Conservation (phyloP, 2,329 filamentous ascomycete species). For the Pyrenophora teres region DNA sequence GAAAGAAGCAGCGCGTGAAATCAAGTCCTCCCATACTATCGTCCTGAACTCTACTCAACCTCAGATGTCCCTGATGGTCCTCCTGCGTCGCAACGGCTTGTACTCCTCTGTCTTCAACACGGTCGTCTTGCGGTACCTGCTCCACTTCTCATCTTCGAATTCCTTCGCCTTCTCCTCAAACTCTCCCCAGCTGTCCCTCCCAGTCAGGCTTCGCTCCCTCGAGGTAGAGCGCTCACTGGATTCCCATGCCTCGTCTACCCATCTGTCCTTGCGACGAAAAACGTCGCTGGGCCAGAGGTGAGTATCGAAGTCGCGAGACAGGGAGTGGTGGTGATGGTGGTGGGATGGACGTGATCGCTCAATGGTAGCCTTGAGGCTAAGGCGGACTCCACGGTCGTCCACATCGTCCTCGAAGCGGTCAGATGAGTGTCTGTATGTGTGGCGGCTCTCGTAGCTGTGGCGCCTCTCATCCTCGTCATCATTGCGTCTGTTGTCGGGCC, state of each 20-base stretch:
- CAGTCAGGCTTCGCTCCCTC: slow-evolving; percentile 4
- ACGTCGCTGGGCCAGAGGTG: slow-evolving; percentile 26
- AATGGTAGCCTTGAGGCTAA: slow-evolving; percentile 30
- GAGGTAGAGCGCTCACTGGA: slow-evolving; percentile 24
- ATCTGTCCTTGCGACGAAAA: slow-evolving; percentile 33
- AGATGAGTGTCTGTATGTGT: slow-evolving; percentile 11
- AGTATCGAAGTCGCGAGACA: slow-evolving; percentile 5
- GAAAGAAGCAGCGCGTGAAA: too few species aligned
- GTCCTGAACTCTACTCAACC: too few species aligned
- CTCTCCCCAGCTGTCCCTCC: slow-evolving; percentile 19
- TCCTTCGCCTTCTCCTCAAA: slow-evolving; percentile 19
- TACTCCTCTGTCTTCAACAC: slow-evolving; percentile 39
- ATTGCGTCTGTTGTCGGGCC: slow-evolving; percentile 20
- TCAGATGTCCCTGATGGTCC: slow-evolving; percentile 5
- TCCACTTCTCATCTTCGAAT: slow-evolving; percentile 29
- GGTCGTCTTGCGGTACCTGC: slow-evolving; percentile 30
- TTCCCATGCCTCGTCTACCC: slow-evolving; percentile 34
- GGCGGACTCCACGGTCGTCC: slow-evolving; percentile 28
- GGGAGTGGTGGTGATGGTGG: slow-evolving; percentile 10
- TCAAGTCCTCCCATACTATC: too few species aligned
- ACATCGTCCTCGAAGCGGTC: slow-evolving; percentile 16
- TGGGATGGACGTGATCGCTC: slow-evolving; percentile 24
- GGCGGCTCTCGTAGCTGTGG: slow-evolving; percentile 7
- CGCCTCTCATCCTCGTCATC: slow-evolving; percentile 11
- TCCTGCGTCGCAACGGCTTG: slow-evolving; percentile 31